These are phyloP conservation scores for Apodospora peruviana DNA, from an alignment of 495 filamentous ascomycete genomes.

Conservation along the genomic window DNA sequence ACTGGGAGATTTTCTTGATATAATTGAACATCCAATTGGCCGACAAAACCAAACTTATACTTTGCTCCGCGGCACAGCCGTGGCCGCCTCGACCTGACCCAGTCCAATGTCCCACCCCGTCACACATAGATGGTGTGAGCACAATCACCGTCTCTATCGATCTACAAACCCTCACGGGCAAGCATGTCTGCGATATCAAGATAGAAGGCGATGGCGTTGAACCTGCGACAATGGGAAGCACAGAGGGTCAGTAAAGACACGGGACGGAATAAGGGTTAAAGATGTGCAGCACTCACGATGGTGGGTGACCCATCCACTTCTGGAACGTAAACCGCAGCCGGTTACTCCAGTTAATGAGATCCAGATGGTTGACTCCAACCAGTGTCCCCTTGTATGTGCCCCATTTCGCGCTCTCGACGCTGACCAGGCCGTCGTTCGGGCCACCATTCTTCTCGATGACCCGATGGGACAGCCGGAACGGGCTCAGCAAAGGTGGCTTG, in stretches of 20 bases:
- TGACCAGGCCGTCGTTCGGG: conserved; percentile 89
- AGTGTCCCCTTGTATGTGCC: conserved; percentile 91
- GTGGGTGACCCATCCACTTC: conserved; percentile 60
- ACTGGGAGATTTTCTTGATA: too few species aligned
- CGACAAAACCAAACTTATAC: too few species aligned
- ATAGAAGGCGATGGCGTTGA: conserved; percentile 96
- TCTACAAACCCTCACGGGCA: conserved; percentile 60
- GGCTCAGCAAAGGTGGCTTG: conserved; percentile 56
- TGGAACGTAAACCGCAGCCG: conserved; percentile 65
- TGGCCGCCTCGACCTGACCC: too few species aligned
- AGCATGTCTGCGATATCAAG: conserved; percentile 85
- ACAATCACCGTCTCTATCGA: too few species aligned
- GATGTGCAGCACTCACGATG: conserved; percentile 59
- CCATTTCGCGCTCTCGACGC: conserved; percentile 79
- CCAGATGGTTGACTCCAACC: conserved; percentile 80
- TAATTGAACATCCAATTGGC: too few species aligned
- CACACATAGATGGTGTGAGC: too few species aligned
- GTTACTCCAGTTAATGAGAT: conserved; percentile 96
- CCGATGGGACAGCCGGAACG: conserved; percentile 67
- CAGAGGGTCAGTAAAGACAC: background rate
- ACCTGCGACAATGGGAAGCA: conserved; percentile 44
- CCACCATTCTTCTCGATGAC: conserved; percentile 70
- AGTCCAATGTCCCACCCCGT: too few species aligned
- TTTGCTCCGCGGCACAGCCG: too few species aligned
- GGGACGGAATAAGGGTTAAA: too few species aligned